Evolutionary conservation across 2,329 filamentous ascomycete species (phyloP), one percentile per base, ranked within the genome.

Genomic region (Fusarium sp.): DNA sequence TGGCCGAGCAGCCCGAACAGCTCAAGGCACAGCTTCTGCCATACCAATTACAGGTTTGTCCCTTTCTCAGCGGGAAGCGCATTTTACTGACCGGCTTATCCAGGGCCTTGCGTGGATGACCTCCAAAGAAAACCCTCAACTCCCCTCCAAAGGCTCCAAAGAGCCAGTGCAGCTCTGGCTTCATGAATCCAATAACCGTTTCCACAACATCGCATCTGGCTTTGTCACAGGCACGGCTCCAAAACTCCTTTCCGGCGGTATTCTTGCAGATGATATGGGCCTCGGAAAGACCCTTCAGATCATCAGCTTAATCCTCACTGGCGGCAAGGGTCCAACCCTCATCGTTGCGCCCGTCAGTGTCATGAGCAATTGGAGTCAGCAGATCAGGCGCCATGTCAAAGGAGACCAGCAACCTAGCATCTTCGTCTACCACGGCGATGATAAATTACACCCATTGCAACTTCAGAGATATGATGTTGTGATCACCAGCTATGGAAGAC

Each of bases 201-300:
- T 87, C 94, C 73, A 93, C 91, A 67, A 96, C 91, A 68, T 82
- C 20, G 81, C 80, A 10, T 83, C 82, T 0, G 91, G 91, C 59
- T 95, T 91, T 79, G 88, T 90, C 15, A 90, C 88, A 14, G 81
- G 80, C 1, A 81, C 80, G 6, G 82, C 87, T 3, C 94, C 94
- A 0, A 81, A 84, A 2, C 86, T 97, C 28, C 90, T 93, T 12
- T 93, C 90, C 56, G 95, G 95, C 24, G 95, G 95, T 38, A 95
- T 98, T 56, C 87, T 98, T 14, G 94, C 82, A 18, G 95, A 98
- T 80, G 95, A 98, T 77, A 98, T 98, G 95, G 95, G 95, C 7
- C 83, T 98, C 10, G 95, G 95, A 31, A 97, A 97, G 84, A 98
- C 95, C 1, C 87, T 98, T 14, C 93, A 97, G 80, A 88, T 95